phyloP scores from a whole-genome alignment of 1,139 yeast genomes.

The Trichomonascaceae sp. region DNA sequence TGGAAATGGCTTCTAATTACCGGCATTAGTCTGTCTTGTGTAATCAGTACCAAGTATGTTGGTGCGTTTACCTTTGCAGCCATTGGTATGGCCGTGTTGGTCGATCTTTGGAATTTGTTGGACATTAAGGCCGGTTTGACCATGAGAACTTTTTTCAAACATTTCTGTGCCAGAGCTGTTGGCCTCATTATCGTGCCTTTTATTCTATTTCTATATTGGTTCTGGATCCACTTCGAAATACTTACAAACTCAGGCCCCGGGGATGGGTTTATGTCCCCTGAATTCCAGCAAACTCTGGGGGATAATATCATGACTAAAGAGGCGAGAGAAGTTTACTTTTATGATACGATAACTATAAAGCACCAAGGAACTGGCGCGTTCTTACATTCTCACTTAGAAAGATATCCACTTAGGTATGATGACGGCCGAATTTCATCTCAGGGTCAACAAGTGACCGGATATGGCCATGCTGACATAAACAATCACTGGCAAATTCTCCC shows the following conservation, averaged over 20 bases:
- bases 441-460: slow-evolving; percentile 91
- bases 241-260: slow-evolving; percentile 91
- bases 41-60: slow-evolving; percentile 87
- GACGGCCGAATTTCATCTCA: slow-evolving; percentile 95
- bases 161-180: slow-evolving; percentile 69
- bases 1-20: slow-evolving; percentile 82
- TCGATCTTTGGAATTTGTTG: slow-evolving; percentile 81
- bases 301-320: slow-evolving; percentile 67
- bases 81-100: slow-evolving; percentile 75
- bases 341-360: slow-evolving; percentile 67
- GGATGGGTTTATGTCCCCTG: slow-evolving; percentile 85
- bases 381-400: slow-evolving; percentile 70
- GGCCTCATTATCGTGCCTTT: slow-evolving; percentile 78
- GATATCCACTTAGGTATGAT: slow-evolving; percentile 86
- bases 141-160: slow-evolving; percentile 52
- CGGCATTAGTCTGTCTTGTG: slow-evolving; percentile 82
- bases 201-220: slow-evolving; percentile 81
- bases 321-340: slow-evolving; percentile 66
- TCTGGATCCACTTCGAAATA: slow-evolving; percentile 80
- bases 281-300: slow-evolving; percentile 83
- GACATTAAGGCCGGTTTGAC: slow-evolving; percentile 69
- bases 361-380: slow-evolving; percentile 71
- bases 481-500: slow-evolving; percentile 90
- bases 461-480: slow-evolving; percentile 41
- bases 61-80: slow-evolving; percentile 88